These are phyloP conservation scores for Aspergillus steynii DNA, from an alignment of 495 filamentous ascomycete species.

Conservation along the genomic window DNA sequence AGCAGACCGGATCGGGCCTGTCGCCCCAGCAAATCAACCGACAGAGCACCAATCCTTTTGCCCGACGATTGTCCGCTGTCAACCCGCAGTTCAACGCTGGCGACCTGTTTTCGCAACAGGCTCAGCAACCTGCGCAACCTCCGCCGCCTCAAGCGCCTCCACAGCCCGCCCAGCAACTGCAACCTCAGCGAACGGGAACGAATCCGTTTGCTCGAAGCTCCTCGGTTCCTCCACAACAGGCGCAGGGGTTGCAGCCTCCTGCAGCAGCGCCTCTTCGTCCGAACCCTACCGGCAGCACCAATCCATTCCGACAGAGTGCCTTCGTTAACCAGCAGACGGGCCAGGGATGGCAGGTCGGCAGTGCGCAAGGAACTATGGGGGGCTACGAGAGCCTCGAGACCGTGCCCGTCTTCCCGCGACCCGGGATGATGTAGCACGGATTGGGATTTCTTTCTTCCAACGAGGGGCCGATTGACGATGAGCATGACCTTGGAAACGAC, in stretches of 20 bases:
- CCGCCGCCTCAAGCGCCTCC: slow-evolving; percentile 44
- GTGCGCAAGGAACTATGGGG: slow-evolving; percentile 74
- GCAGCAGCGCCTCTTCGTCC: slow-evolving; percentile 56
- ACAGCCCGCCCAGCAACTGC: slow-evolving; percentile 34
- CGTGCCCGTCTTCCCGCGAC: slow-evolving; percentile 83
- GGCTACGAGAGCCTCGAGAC: slow-evolving; percentile 79
- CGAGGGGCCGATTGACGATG: neutral
- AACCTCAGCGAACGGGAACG: slow-evolving; percentile 48
- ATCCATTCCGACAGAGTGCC: slow-evolving; percentile 86
- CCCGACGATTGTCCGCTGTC: slow-evolving; percentile 53
- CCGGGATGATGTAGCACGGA: slow-evolving; percentile 40
- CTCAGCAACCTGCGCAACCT: slow-evolving; percentile 3
- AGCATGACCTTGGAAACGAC: neutral
- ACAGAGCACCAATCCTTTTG: slow-evolving; percentile 87
- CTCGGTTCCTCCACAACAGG: slow-evolving; percentile 37
- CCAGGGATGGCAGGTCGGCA: slow-evolving; percentile 76
- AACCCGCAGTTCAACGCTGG: slow-evolving; percentile 34
- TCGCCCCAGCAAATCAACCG: slow-evolving; percentile 49
- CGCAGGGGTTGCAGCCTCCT: slow-evolving; percentile 36
- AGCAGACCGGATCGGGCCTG: slow-evolving; percentile 45
- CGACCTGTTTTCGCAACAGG: neutral
- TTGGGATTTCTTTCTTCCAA: neutral
- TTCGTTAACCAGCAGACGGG: slow-evolving; percentile 88
- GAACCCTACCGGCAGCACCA: slow-evolving; percentile 83
- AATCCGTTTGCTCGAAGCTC: slow-evolving; percentile 54